A percentile compares a stretch with the other conserved stretches of the same genome.
These are phyloP conservation scores for Phyllosticta paracitricarpa DNA, from an alignment of 2,329 filamentous ascomycete species.

Conservation along the genomic window DNA sequence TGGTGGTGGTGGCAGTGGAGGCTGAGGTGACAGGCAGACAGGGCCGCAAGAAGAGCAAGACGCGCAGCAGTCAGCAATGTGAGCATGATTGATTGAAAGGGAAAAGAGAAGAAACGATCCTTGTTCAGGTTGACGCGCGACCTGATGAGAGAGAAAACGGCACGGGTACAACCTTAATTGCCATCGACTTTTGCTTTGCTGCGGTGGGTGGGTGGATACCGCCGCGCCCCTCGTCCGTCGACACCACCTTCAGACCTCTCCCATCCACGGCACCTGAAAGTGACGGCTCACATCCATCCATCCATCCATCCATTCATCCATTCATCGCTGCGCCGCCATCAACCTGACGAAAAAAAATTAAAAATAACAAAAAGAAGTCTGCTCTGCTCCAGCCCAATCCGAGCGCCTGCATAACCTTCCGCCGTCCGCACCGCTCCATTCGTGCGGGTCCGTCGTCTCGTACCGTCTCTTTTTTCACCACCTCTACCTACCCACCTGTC, in stretches of 20 bases:
- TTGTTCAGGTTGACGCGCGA: too few relatives aligned
- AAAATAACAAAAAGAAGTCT: not conserved
- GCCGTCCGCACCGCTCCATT: not conserved
- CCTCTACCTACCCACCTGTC: not conserved
- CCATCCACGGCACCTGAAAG: not conserved
- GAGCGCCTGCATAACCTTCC: not conserved
- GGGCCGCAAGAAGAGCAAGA: not conserved
- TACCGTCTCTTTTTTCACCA: not conserved
- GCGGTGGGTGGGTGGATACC: too few relatives aligned
- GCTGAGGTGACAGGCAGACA: not conserved
- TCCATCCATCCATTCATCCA: not conserved
- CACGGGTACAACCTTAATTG: not conserved
- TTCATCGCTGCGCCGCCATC: not conserved
- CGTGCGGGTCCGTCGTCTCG: not conserved
- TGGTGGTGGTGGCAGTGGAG: not conserved
- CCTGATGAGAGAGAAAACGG: not conserved
- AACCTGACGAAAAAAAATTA: not conserved
- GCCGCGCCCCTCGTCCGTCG: not conserved
- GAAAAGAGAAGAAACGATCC: too few relatives aligned
- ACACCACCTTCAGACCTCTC: not conserved
- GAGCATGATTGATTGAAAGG: not conserved
- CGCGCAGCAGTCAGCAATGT: not conserved
- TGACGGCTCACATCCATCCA: not conserved
- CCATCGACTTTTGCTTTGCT: not conserved
- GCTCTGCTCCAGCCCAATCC: not conserved